These are phyloP conservation scores for Chlamydomonas sp. DNA, from an alignment of 139 green algal species.

Conservation along the genomic window DNA sequence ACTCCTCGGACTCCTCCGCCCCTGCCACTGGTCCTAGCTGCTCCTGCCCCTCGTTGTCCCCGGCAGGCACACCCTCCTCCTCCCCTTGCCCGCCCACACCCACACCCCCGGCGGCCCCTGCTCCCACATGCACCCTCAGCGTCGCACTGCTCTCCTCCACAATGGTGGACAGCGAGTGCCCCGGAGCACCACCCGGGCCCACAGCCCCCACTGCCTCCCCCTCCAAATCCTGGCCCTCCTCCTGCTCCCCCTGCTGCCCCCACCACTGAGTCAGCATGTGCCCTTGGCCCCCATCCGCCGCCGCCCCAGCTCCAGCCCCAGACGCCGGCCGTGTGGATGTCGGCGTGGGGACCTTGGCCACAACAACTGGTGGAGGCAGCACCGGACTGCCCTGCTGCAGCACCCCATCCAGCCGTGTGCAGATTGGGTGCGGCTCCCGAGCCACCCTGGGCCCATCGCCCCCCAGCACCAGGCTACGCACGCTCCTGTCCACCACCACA, in stretches of 20 bases:
- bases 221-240: too few species aligned
- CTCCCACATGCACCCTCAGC: not conserved
- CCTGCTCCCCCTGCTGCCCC: not conserved
- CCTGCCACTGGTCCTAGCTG: too few species aligned
- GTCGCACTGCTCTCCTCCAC: slow-evolving; percentile 5
- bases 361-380: not conserved
- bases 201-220: too few species aligned
- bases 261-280: too few species aligned
- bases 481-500: too few species aligned
- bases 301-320: not conserved
- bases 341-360: not conserved
- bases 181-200: not conserved
- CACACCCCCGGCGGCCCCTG: too few species aligned
- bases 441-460: not conserved
- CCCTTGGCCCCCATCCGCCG: not conserved
- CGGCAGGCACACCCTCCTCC: not conserved
- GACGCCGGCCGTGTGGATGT: not conserved
- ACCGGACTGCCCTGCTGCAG: not conserved
- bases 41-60: not conserved
- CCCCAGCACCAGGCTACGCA: too few species aligned
- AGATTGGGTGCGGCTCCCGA: slow-evolving; percentile 2
- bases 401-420: not conserved
- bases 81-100: not conserved
- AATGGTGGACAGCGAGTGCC: not conserved
- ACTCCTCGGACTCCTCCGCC: too few species aligned